Percentiles rank a stretch among this genome's conserved stretches.
Conservation (phyloP, 2,329 filamentous ascomycete genomes). For the Biscogniauxia marginata region DNA sequence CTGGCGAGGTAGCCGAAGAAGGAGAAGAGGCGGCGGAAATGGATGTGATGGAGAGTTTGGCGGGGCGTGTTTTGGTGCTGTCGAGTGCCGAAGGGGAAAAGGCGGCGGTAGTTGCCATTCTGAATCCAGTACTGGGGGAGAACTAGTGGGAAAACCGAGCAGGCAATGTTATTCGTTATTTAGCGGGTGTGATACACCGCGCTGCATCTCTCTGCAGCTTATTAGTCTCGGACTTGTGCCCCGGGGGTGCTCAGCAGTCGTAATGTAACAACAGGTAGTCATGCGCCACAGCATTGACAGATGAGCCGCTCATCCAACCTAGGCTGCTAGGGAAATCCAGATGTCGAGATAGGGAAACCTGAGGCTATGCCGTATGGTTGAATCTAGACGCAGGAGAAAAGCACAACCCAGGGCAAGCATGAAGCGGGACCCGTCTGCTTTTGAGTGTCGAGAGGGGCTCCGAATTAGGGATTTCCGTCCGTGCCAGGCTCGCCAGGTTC, state of each 20-base stretch:
- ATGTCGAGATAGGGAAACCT: too few relatives aligned
- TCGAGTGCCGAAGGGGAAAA: conserved; percentile 17
- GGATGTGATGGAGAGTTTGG: conserved; percentile 31
- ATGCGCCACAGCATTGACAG: background rate
- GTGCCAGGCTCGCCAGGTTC: background rate
- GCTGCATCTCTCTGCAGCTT: background rate
- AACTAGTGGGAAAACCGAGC: background rate
- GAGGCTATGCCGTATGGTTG: too few relatives aligned
- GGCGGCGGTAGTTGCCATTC: conserved; percentile 25
- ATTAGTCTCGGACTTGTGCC: background rate
- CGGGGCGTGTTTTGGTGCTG: conserved; percentile 21
- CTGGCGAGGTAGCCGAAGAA: conserved; percentile 27
- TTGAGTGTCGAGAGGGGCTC: conserved; percentile 1
- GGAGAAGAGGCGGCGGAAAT: conserved; percentile 29
- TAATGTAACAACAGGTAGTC: background rate
- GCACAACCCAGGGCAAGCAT: background rate
- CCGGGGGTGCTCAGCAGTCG: background rate
- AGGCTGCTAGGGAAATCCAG: too few relatives aligned
- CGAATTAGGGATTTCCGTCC: conserved; percentile 5
- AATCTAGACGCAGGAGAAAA: background rate
- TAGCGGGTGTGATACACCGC: background rate
- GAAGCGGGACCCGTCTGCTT: background rate
- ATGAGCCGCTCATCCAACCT: background rate
- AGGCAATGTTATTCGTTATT: background rate
- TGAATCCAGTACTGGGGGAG: conserved; percentile 5